These are phyloP conservation scores for Microdochium trichocladiopsis DNA, from an alignment of 2,329 filamentous ascomycete genomes.

Conservation along the genomic window DNA sequence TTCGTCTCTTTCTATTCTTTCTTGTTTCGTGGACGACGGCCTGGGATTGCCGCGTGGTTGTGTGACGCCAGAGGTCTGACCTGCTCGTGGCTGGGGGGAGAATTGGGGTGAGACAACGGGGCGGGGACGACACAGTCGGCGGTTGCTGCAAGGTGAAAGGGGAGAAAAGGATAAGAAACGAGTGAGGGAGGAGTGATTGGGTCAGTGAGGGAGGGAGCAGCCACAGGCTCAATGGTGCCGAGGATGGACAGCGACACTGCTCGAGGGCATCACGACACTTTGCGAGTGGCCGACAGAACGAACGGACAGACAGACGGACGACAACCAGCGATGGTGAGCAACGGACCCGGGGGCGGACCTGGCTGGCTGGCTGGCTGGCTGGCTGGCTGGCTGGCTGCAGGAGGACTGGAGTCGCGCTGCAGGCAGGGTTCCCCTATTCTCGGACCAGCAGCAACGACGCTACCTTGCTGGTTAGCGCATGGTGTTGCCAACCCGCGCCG, in stretches of 20 bases:
- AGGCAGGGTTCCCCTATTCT: not conserved
- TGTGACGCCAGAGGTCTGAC: not conserved
- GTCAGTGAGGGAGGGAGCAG: not conserved
- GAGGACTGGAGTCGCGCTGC: not conserved
- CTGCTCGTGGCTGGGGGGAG: too few species aligned
- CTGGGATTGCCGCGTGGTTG: not conserved
- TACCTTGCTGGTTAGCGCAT: not conserved
- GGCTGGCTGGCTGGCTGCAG: not conserved
- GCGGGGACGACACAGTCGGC: not conserved
- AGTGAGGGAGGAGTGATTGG: not conserved
- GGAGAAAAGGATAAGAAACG: not conserved
- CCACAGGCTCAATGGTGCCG: not conserved
- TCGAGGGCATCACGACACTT: not conserved
- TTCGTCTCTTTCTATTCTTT: too few species aligned
- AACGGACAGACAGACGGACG: too few species aligned
- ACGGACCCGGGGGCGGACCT: not conserved
- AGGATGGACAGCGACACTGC: not conserved
- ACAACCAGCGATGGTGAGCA: too few species aligned
- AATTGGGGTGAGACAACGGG: too few species aligned
- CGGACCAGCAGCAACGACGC: not conserved
- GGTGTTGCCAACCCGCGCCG: too few species aligned
- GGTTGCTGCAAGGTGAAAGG: not conserved
- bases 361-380: not conserved
- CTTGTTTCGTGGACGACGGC: too few species aligned
- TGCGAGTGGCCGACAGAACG: too few species aligned